Percentiles rank a stretch among this genome's conserved stretches.
phyloP scores from a whole-genome alignment of 2,329 filamentous ascomycete genomes.

The Verticillium nubilum region DNA sequence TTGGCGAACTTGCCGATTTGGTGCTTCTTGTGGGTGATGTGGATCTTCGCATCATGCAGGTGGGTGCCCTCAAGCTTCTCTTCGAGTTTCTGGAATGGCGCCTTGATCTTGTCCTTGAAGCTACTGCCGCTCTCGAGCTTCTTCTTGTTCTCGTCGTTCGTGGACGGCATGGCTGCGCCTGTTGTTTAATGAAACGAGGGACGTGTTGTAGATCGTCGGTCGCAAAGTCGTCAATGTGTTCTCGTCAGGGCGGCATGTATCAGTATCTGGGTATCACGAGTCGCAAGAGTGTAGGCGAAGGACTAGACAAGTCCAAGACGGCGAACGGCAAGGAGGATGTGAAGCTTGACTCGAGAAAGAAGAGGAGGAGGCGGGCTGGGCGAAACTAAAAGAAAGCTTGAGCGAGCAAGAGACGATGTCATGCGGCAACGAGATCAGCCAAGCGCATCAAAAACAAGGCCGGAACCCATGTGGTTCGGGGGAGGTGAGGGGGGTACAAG shows the following conservation, averaged over 20 bases:
- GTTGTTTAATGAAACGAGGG: neutral
- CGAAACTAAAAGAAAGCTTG: neutral
- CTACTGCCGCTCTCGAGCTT: slow-evolving; percentile 21
- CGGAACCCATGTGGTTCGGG: neutral
- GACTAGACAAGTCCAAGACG: neutral
- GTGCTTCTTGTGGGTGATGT: slow-evolving; percentile 57
- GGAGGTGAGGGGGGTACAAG: neutral
- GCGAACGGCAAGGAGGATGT: neutral
- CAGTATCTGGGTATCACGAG: neutral
- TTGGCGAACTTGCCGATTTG: slow-evolving; percentile 60
- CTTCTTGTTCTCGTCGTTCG: slow-evolving; percentile 12
- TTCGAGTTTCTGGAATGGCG: slow-evolving; percentile 38
- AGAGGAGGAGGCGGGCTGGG: neutral
- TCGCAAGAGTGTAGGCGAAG: neutral
- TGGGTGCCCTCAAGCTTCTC: slow-evolving; percentile 50
- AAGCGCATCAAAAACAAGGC: neutral
- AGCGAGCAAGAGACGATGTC: neutral
- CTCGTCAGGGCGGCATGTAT: neutral
- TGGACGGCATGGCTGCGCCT: slow-evolving; percentile 1
- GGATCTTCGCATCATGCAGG: slow-evolving; percentile 52
- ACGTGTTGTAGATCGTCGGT: neutral
- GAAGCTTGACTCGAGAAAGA: slow-evolving; percentile 1
- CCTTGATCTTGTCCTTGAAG: slow-evolving; percentile 43
- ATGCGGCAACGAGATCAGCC: slow-evolving; percentile 1
- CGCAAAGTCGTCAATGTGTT: neutral